phyloP scores from a whole-genome alignment of 768 basidiomycete genomes.

The Tremella mesenterica region DNA sequence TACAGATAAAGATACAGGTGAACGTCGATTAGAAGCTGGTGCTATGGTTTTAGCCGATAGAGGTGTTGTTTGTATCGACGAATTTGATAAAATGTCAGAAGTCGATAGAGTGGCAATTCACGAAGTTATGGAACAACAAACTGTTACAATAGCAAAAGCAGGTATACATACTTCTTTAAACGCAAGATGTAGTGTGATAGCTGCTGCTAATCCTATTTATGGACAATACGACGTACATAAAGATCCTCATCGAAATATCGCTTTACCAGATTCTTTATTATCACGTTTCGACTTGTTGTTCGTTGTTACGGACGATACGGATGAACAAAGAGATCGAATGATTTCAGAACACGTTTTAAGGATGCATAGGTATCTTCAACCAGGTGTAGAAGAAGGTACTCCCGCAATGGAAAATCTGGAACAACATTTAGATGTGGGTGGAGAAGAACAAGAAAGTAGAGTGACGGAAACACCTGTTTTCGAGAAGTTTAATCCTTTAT shows the following conservation, averaged over 20 bases:
- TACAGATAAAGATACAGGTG: slow-evolving; percentile 91
- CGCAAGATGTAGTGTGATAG: slow-evolving; percentile 93
- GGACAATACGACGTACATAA: slow-evolving; percentile 99
- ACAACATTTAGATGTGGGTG: slow-evolving; percentile 81
- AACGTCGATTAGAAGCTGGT: slow-evolving; percentile 90
- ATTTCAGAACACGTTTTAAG: slow-evolving; percentile 97
- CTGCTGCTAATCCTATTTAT: slow-evolving; percentile 97
- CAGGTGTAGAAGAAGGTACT: slow-evolving; percentile 90
- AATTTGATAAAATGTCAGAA: slow-evolving; percentile 99
- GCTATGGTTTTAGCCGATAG: slow-evolving; percentile 99
- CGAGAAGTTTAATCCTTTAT: slow-evolving; percentile 90
- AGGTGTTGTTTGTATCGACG: slow-evolving; percentile 98
- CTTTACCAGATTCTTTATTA: slow-evolving; percentile 89
- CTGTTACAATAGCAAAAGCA: slow-evolving; percentile 97
- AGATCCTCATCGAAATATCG: slow-evolving; percentile 97
- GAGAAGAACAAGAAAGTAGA: slow-evolving; percentile 52
- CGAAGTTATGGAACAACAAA: slow-evolving; percentile 99
- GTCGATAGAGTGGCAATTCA: slow-evolving; percentile 97
- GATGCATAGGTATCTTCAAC: slow-evolving; percentile 92
- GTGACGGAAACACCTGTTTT: slow-evolving; percentile 67
- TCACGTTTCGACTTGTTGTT: slow-evolving; percentile 98
- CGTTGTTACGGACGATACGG: slow-evolving; percentile 95
- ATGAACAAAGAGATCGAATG: slow-evolving; percentile 81
- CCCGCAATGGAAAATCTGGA: slow-evolving; percentile 78
- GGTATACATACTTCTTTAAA: slow-evolving; percentile 98